Evolutionary conservation across 371 early-diverging fungal species (phyloP).

Genomic region (Mucor sp.): DNA sequence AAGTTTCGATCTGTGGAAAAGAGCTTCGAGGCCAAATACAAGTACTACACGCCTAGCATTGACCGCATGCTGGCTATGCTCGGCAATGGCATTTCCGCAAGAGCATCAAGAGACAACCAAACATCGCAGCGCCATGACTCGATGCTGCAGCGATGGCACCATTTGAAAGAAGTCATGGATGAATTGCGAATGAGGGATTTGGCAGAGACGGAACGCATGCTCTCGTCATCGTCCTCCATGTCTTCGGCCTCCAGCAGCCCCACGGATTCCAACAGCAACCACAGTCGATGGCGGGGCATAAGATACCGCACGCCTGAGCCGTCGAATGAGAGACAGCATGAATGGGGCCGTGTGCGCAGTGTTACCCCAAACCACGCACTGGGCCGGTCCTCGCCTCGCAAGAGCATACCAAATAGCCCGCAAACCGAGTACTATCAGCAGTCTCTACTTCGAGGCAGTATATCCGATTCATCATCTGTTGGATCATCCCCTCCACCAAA

Average conservation of each 20-base stretch:
- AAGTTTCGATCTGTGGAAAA: conserved; percentile 55
- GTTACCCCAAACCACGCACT: conserved; percentile 16
- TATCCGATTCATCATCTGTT: conserved; percentile 20
- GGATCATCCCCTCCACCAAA: conserved; percentile 5
- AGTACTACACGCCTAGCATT: conserved; percentile 63
- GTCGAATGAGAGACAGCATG: conserved; percentile 5
- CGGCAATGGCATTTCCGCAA: conserved; percentile 58
- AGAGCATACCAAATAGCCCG: not conserved
- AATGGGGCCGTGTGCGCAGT: conserved; percentile 8
- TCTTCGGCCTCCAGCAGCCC: not conserved
- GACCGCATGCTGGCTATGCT: conserved; percentile 62
- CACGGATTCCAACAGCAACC: conserved; percentile 5
- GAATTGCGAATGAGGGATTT: conserved; percentile 49
- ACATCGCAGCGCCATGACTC: conserved; percentile 48
- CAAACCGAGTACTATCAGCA: not conserved
- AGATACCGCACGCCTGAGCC: conserved; percentile 42
- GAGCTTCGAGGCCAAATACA: conserved; percentile 66
- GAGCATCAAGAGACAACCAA: conserved; percentile 50
- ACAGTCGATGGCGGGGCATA: conserved; percentile 30
- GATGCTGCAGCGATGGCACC: conserved; percentile 57
- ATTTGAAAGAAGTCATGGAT: conserved; percentile 53
- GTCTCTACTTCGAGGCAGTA: conserved; percentile 13
- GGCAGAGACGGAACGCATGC: conserved; percentile 45
- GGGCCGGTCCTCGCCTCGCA: conserved; percentile 11
- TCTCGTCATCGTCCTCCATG: conserved; percentile 11